phyloP scores from a whole-genome alignment of 2,329 filamentous ascomycete genomes.

The Coniochaeta sp. region DNA sequence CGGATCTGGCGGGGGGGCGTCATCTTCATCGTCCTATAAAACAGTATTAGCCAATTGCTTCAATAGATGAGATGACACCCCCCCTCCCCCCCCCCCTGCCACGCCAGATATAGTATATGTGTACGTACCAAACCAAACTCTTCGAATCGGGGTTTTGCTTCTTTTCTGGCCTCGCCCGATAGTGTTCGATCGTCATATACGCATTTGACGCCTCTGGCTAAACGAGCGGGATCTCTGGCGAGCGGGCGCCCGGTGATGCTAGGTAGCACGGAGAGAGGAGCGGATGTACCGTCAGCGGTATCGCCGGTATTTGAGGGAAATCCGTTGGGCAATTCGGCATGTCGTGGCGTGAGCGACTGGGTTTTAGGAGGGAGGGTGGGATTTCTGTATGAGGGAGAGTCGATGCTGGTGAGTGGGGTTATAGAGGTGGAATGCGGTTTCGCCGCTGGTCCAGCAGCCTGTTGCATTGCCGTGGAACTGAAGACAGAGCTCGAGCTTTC shows the following conservation, averaged over 20 bases:
- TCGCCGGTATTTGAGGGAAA: conserved; percentile 21
- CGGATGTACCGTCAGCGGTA: conserved; percentile 22
- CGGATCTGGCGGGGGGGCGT: conserved; percentile 73
- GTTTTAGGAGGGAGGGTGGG: conserved; percentile 43
- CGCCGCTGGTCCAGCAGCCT: conserved; percentile 30
- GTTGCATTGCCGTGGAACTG: conserved; percentile 41
- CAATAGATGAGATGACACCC: conserved; percentile 54
- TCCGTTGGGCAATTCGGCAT: conserved; percentile 30
- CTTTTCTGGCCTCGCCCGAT: conserved; percentile 45
- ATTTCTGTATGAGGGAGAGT: conserved; percentile 43
- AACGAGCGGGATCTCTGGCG: conserved; percentile 49
- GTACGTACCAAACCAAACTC: conserved; percentile 62
- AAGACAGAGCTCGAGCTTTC: conserved; percentile 65
- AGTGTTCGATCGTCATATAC: conserved; percentile 51
- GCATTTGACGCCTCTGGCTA: conserved; percentile 50
- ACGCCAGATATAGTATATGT: conserved; percentile 28
- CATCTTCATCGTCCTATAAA: conserved; percentile 60
- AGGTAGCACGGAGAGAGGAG: conserved; percentile 5
- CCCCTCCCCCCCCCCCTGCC: no score
- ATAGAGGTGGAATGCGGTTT: conserved; percentile 34
- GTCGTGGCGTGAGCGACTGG: conserved; percentile 46
- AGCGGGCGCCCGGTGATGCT: conserved; percentile 33
- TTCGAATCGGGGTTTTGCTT: conserved; percentile 53
- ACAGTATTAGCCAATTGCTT: conserved; percentile 50
- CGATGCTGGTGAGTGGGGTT: conserved; percentile 44